Evolutionary conservation across 2,329 filamentous ascomycete genomes (phyloP), one percentile per base, ranked within the genome.

Genomic region (Nannizzia gypsea): DNA sequence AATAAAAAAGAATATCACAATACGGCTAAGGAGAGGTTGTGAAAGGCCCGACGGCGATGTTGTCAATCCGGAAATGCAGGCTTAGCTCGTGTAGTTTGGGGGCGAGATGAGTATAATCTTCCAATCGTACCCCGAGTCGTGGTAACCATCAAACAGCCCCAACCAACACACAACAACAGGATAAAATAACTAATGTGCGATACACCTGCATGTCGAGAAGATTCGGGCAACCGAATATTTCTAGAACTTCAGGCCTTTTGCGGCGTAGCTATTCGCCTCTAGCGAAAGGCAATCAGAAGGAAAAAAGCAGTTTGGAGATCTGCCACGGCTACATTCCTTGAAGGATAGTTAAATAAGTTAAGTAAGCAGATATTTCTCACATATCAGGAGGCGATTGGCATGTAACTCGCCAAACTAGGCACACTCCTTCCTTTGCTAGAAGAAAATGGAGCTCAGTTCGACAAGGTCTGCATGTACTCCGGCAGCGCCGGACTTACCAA

Each of bases 91-190:
- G 50, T 26, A 34, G 50, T 54, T 54, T 54, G 50, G 50, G 50
- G 50, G 50, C 50, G 50, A 54, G 26, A 54, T 54, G 24, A 24
- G 15, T 6, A 54, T 36, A 54, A 26, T 31, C 50, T 54, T 36
- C 50, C 50, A 54, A 54, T 54, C 50, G 50, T 31, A 54, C 34
- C 6, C 50, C n/a, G 50, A 54, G 13, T 36, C 50, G 50, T 54
- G 50, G 50, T 54, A 26, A 26, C 28, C 26, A 54, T 22, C 26
- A n/a, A 20, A 36, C 17, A 54, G 48, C 50, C 50, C 50, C 50
- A 54, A 54, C 50, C 50, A 54, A 54, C 50, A 54, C 9, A 36
- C 50, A 31, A 20, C 20, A 15, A 54, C 2, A 31, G 26, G 22
- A 2, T 2, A 34, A 17, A 52, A n/a, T 5, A 26, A 8, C n/a